These are phyloP conservation scores for Cotoneaster glaucophyllus DNA, from an alignment of 306 rosid species.

Conservation along the genomic window DNA sequence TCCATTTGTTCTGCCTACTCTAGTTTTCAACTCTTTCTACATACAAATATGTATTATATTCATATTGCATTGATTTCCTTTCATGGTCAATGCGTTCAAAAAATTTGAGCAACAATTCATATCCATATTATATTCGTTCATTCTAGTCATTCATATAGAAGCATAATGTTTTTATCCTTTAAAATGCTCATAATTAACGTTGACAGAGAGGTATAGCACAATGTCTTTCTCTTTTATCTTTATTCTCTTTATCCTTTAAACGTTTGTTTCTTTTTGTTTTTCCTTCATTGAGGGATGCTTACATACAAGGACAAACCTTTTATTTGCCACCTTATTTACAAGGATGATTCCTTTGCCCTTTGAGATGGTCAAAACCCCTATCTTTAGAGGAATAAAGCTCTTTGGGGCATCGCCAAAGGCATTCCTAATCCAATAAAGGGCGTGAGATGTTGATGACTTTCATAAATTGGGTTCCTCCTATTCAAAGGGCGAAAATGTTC, in stretches of 20 bases:
- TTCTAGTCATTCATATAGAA: not conserved
- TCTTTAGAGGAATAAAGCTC: constrained; percentile 28
- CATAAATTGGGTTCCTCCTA: constrained; percentile 14
- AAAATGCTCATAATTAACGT: not conserved
- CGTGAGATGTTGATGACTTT: constrained; percentile 18
- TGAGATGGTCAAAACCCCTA: constrained; percentile 6
- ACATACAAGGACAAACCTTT: constrained; percentile 16
- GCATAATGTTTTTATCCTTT: not conserved
- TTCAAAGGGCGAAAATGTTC: constrained; percentile 35
- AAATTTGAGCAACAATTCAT: too few relatives aligned
- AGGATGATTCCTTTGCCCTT: constrained; percentile 26
- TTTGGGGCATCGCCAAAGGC: not conserved
- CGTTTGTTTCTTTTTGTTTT: not conserved
- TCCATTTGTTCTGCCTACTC: too few relatives aligned
- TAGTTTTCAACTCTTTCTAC: too few relatives aligned
- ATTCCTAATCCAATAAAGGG: not conserved
- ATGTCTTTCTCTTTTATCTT: not conserved
- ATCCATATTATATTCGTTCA: not conserved
- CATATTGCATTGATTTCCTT: too few relatives aligned
- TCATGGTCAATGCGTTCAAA: too few relatives aligned
- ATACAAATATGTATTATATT: too few relatives aligned
- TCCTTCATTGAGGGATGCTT: not conserved
- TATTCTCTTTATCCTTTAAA: not conserved
- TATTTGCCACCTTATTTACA: not conserved
- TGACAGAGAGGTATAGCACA: not conserved